Percentiles rank a stretch among this genome's conserved stretches.
Conservation (phyloP, 2,329 filamentous ascomycete species). For the Coniella lustricola region DNA sequence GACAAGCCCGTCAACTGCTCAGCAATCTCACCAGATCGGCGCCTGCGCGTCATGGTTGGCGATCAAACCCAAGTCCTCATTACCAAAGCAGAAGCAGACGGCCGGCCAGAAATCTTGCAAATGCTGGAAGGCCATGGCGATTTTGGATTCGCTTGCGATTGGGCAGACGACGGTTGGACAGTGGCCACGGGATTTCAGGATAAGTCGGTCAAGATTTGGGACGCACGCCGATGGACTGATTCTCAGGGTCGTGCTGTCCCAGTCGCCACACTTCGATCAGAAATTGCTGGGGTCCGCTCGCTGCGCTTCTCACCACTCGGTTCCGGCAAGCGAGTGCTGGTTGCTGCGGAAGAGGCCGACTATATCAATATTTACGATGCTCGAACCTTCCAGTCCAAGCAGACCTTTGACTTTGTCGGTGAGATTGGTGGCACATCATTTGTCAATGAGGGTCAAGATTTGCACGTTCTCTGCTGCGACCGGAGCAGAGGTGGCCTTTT, state of each 20-base stretch:
- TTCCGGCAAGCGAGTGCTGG: conserved; percentile 57
- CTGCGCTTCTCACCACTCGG: conserved; percentile 67
- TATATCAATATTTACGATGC: conserved; percentile 65
- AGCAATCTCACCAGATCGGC: conserved; percentile 62
- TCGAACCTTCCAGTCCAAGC: conserved; percentile 55
- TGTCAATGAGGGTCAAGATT: conserved; percentile 57
- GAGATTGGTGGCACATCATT: conserved; percentile 65
- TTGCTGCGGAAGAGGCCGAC: conserved; percentile 71
- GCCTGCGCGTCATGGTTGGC: conserved; percentile 66
- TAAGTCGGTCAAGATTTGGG: conserved; percentile 66
- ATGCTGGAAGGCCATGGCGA: conserved; percentile 59
- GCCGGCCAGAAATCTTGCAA: conserved; percentile 38
- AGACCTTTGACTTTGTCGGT: conserved; percentile 68
- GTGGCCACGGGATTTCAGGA: conserved; percentile 75
- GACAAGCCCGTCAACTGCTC: conserved; percentile 64
- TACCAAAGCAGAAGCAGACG: conserved; percentile 60
- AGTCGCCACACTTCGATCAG: conserved; percentile 50
- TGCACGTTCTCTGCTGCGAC: conserved; percentile 65
- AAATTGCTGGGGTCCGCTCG: conserved; percentile 62
- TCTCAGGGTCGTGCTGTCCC: conserved; percentile 41
- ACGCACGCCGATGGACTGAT: conserved; percentile 61
- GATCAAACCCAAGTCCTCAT: conserved; percentile 61
- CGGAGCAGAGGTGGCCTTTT: conserved; percentile 58
- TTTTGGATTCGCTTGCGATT: conserved; percentile 70
- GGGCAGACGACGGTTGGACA: conserved; percentile 70